These are phyloP conservation scores for Teratosphaeria viscida DNA, from an alignment of 2,329 filamentous ascomycete species.

Conservation along the genomic window DNA sequence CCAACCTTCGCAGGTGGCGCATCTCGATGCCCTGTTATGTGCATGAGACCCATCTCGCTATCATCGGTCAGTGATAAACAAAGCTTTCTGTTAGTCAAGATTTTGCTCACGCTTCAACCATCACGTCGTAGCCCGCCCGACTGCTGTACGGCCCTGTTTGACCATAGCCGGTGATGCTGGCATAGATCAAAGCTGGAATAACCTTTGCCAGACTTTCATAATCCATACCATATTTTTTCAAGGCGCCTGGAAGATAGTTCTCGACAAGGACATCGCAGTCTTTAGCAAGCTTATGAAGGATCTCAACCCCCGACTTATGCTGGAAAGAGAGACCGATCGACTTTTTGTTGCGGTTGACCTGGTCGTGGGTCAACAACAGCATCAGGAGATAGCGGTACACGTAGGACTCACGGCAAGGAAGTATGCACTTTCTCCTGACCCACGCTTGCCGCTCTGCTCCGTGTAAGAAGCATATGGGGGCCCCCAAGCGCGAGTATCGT, in stretches of 20 bases:
- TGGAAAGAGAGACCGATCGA: constrained; percentile 87
- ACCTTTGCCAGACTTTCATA: constrained; percentile 69
- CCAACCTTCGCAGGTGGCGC: constrained; percentile 94
- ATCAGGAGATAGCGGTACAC: neutral
- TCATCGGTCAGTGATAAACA: neutral
- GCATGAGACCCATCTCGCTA: constrained; percentile 88
- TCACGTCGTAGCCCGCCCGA: constrained; percentile 93
- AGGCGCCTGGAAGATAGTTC: constrained; percentile 83
- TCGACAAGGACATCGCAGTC: constrained; percentile 90
- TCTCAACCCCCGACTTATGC: constrained; percentile 68
- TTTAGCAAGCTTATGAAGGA: constrained; percentile 73
- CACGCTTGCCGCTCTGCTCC: constrained; percentile 38
- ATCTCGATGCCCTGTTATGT: constrained; percentile 83
- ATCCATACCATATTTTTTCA: constrained; percentile 87
- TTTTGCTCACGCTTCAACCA: constrained; percentile 71
- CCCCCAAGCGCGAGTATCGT: constrained; percentile 94
- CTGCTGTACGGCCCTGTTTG: constrained; percentile 85
- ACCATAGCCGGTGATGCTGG: constrained; percentile 93
- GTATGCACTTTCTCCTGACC: constrained; percentile 87
- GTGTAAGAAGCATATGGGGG: constrained; percentile 80
- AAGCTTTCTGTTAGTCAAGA: neutral
- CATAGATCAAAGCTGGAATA: constrained; percentile 83
- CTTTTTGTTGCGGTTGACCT: constrained; percentile 97
- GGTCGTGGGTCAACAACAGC: neutral
- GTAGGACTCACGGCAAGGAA: constrained; percentile 62